Conservation (phyloP, 495 filamentous ascomycete species). For the Penicillium riverlandense region DNA sequence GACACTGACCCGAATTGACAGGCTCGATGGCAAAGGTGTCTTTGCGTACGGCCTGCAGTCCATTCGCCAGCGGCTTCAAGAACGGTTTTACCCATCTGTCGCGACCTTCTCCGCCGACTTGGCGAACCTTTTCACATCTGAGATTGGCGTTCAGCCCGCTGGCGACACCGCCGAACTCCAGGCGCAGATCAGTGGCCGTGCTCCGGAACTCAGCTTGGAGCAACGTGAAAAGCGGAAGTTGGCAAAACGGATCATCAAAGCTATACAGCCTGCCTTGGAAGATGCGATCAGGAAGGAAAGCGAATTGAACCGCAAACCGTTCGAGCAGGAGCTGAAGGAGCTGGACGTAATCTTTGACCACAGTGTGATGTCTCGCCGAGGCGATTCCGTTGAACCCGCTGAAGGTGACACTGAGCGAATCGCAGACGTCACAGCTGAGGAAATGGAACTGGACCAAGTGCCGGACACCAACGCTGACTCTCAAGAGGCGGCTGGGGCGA, state of each 20-base stretch:
- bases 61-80: constrained; percentile 58
- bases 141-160: constrained; percentile 51
- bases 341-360: constrained; percentile 65
- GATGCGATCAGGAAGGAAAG: constrained; percentile 71
- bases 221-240: constrained; percentile 60
- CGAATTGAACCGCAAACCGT: constrained; percentile 61
- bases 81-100: constrained; percentile 68
- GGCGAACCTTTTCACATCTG: constrained; percentile 57
- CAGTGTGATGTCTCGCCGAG: constrained; percentile 40
- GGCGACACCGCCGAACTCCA: constrained; percentile 47
- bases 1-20: constrained; percentile 37
- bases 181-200: constrained; percentile 45
- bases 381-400: constrained; percentile 21
- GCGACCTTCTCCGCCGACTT: constrained; percentile 68
- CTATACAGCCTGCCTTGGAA: constrained; percentile 69
- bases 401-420: constrained; percentile 16
- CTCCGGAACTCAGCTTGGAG: constrained; percentile 50
- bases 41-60: constrained; percentile 59
- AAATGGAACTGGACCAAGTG: too few species aligned
- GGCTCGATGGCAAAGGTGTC: constrained; percentile 63
- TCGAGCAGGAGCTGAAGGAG: constrained; percentile 63
- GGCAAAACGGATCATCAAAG: constrained; percentile 78
- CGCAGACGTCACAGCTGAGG: not conserved
- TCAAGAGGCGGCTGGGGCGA: constrained; percentile 15
- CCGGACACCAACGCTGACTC: constrained; percentile 4